A percentile compares a stretch with the other conserved stretches of the same genome.
These are phyloP conservation scores for Carex parvula DNA, from an alignment of 176 grass and related monocot species.

Conservation along the genomic window DNA sequence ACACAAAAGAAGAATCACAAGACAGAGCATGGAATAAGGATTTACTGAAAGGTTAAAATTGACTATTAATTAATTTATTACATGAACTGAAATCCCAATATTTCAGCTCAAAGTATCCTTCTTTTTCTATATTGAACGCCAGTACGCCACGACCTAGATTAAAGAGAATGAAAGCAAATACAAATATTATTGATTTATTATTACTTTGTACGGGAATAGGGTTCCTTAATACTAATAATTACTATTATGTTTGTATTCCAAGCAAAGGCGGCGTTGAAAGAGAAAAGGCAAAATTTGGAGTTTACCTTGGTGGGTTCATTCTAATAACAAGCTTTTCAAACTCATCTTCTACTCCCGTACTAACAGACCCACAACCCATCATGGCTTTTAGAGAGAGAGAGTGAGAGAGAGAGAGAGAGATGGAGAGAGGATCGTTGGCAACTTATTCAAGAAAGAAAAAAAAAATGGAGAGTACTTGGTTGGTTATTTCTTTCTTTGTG, in stretches of 20 bases:
- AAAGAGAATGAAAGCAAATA: background rate
- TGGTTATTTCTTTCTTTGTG: conserved; percentile 18
- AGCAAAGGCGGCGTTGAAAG: background rate
- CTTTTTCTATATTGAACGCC: too few relatives aligned
- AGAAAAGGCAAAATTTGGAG: background rate
- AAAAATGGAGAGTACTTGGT: conserved; percentile 7
- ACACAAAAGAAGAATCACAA: conserved; percentile 2
- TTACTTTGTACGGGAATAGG: background rate
- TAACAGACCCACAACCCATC: conserved; percentile 67
- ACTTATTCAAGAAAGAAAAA: background rate
- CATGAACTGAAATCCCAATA: background rate
- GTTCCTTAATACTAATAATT: background rate
- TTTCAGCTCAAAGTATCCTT: background rate
- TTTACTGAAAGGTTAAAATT: background rate
- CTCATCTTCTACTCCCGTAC: conserved; percentile 70
- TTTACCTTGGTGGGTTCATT: conserved; percentile 92
- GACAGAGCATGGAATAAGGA: background rate
- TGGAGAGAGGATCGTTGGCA: background rate
- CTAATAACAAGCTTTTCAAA: conserved; percentile 89
- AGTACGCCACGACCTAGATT: background rate
- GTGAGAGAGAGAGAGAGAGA: background rate
- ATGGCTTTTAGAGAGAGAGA: conserved; percentile 28
- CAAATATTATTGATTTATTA: background rate
- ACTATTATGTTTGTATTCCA: background rate
- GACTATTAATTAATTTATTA: background rate